Percentiles rank a stretch among this genome's conserved stretches.
phyloP scores from a whole-genome alignment of 1,284 basidiomycete species.

The Fistulinella staudtii region DNA sequence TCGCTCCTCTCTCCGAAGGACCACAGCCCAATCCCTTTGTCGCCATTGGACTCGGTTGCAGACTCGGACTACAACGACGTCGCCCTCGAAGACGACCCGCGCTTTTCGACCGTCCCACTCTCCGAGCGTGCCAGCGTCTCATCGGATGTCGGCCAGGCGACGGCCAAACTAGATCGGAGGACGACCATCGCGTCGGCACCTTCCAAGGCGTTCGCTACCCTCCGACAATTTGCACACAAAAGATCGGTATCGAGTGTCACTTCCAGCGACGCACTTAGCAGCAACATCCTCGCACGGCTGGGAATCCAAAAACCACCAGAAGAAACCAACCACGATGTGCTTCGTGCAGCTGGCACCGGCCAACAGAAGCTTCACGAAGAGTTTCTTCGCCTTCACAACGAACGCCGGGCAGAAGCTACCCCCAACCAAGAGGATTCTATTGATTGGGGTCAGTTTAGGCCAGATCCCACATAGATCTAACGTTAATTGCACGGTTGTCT shows the following conservation, averaged over 20 bases:
- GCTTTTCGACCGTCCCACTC: slow-evolving; percentile 55
- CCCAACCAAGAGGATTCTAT: slow-evolving; percentile 42
- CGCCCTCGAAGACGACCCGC: slow-evolving; percentile 53
- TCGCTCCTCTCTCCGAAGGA: slow-evolving; percentile 41
- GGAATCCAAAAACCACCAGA: slow-evolving; percentile 45
- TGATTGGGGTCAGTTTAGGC: slow-evolving; percentile 66
- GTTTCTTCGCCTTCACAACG: slow-evolving; percentile 57
- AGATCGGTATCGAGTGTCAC: slow-evolving; percentile 63
- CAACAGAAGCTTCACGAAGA: slow-evolving; percentile 67
- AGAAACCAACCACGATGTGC: slow-evolving; percentile 23
- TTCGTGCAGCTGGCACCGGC: slow-evolving; percentile 56
- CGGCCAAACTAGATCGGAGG: slow-evolving; percentile 22
- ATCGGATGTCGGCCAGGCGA: slow-evolving; percentile 13
- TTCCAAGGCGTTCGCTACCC: slow-evolving; percentile 22
- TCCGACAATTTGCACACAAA: slow-evolving; percentile 43
- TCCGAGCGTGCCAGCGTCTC: slow-evolving; percentile 31
- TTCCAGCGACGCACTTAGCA: slow-evolving; percentile 43
- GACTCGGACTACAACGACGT: slow-evolving; percentile 61
- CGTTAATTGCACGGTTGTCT: slow-evolving; percentile 9
- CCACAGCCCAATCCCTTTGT: slow-evolving; percentile 16
- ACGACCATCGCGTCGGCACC: slow-evolving; percentile 30
- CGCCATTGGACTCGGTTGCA: slow-evolving; percentile 41
- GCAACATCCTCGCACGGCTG: slow-evolving; percentile 38
- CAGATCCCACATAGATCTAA: not conserved
- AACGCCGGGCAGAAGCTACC: slow-evolving; percentile 41